A percentile compares a stretch with the other conserved stretches of the same genome.
Evolutionary conservation across 495 filamentous ascomycete species (phyloP).

Genomic region (Penicillium paxilli): DNA sequence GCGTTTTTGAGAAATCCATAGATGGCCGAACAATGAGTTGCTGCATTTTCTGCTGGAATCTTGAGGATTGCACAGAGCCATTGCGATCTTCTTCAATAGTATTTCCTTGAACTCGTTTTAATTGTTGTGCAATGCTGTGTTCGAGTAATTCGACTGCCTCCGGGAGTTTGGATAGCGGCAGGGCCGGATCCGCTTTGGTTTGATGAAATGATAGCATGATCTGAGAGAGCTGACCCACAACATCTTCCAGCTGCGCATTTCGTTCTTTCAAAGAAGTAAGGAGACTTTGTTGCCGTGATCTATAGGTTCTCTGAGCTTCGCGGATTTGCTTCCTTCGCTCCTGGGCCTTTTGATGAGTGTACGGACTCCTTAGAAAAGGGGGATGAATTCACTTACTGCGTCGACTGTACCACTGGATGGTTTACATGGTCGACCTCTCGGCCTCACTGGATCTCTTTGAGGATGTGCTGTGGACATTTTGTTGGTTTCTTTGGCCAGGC

Average conservation of each 20-base stretch:
- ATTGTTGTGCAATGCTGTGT: constrained; percentile 9
- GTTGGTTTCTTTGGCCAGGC: background rate
- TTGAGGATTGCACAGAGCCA: background rate
- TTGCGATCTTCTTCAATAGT: background rate
- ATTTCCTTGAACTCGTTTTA: background rate
- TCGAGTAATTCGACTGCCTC: constrained; percentile 8
- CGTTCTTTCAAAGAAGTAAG: constrained; percentile 15
- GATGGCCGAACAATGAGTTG: background rate
- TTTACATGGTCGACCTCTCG: background rate
- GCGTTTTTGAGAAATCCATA: background rate
- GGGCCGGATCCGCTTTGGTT: background rate
- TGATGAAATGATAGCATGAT: constrained; percentile 11
- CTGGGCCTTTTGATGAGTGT: background rate
- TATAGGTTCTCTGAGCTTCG: constrained; percentile 22
- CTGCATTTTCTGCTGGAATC: background rate
- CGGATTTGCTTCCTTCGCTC: constrained; percentile 16
- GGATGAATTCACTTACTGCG: background rate
- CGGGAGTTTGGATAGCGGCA: constrained; percentile 9
- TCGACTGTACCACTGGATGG: background rate
- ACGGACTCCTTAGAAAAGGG: background rate
- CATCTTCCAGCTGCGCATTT: constrained; percentile 18
- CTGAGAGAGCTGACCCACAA: constrained; percentile 7
- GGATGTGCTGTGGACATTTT: background rate
- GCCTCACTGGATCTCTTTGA: background rate
- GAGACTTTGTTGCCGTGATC: constrained; percentile 20